These are phyloP conservation scores for Pseudognaphalium luteoalbum DNA, from an alignment of 129 eudicot genomes.

Conservation along the genomic window DNA sequence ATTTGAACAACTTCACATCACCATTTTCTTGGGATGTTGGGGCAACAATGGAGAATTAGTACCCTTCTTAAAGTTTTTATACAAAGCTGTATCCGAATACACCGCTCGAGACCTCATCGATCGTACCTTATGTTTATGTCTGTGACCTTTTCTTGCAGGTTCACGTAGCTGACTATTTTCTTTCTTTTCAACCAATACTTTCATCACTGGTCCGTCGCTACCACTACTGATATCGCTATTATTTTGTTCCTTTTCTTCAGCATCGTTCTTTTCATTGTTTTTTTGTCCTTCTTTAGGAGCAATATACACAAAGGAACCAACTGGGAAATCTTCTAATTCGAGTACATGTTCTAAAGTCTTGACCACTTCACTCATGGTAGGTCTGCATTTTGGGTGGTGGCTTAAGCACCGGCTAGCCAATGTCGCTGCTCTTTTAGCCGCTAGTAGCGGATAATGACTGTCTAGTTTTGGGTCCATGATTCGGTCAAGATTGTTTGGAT, in stretches of 20 bases:
- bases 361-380: conserved; percentile 56
- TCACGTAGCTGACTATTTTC: conserved; percentile 24
- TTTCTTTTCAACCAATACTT: conserved; percentile 31
- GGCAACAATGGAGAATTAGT: conserved; percentile 31
- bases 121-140: conserved; percentile 32
- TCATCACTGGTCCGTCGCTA: conserved; percentile 16
- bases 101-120: conserved; percentile 55
- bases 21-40: conserved; percentile 28
- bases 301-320: conserved; percentile 45
- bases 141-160: conserved; percentile 29
- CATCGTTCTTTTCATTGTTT: conserved; percentile 12
- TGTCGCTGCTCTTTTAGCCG: conserved; percentile 44
- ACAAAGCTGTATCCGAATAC: conserved; percentile 59
- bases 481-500: conserved; percentile 43
- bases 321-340: conserved; percentile 44
- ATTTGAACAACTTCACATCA: conserved; percentile 32
- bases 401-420: conserved; percentile 64
- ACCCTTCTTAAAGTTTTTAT: conserved; percentile 43
- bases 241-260: conserved; percentile 10
- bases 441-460: conserved; percentile 44
- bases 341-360: conserved; percentile 49
- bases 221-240: conserved; percentile 12
- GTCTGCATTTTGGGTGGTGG: conserved; percentile 55
- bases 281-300: conserved; percentile 38
- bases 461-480: conserved; percentile 67